These are phyloP conservation scores for Hippophae gyantsensis DNA, from an alignment of 306 rosid genomes.

Conservation along the genomic window DNA sequence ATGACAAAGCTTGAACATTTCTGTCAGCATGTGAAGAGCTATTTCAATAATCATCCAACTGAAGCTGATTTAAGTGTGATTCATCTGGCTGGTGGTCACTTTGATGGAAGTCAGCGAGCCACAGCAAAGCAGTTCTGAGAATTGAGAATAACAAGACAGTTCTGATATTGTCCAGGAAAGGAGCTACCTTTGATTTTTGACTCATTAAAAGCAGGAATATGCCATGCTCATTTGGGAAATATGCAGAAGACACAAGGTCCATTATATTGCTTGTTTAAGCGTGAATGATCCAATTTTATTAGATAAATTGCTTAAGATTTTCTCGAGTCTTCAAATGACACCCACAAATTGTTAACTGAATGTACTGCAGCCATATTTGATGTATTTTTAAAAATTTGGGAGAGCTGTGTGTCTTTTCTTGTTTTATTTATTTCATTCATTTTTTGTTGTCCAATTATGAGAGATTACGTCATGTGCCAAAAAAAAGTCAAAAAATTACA, in stretches of 20 bases:
- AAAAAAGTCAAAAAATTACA: no score
- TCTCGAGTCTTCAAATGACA: no score
- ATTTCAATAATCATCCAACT: constrained; percentile 43
- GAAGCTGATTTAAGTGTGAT: constrained; percentile 50
- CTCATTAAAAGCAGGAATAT: constrained; percentile 63
- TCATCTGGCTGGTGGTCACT: constrained; percentile 55
- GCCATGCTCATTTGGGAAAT: constrained; percentile 63
- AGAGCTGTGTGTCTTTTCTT: no score
- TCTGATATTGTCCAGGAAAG: constrained; percentile 26
- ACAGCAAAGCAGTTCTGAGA: constrained; percentile 56
- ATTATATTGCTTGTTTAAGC: constrained; percentile 5
- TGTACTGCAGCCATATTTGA: no score
- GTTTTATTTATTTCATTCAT: no score
- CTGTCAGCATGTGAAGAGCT: constrained; percentile 54
- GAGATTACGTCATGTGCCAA: no score
- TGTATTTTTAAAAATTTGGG: no score
- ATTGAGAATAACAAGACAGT: constrained; percentile 41
- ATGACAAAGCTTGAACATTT: constrained; percentile 51
- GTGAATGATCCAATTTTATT: neutral
- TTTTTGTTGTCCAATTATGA: no score
- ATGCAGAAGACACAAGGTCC: constrained; percentile 63
- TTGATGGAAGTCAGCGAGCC: constrained; percentile 53
- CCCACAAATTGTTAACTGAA: no score
- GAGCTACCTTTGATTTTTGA: constrained; percentile 52
- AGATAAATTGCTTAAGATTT: no score